Evolutionary conservation across 257 asterid genomes (phyloP).

Genomic region (Solanum paucissectum): DNA sequence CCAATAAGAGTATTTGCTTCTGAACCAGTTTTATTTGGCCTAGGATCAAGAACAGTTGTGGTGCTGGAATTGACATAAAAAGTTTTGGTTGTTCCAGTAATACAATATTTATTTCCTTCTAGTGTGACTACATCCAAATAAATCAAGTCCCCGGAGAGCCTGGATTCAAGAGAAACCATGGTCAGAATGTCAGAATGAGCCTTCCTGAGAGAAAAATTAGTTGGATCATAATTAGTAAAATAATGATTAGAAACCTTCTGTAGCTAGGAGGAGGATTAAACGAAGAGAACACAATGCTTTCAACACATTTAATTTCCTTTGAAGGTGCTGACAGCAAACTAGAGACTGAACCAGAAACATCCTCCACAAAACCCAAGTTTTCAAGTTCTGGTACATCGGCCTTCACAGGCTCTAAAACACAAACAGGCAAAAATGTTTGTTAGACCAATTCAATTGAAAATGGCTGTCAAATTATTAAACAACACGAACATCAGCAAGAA

Average conservation of each 20-base stretch:
- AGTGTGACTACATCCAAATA: conserved; percentile 82
- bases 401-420: conserved; percentile 51
- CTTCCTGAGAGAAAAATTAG: neutral
- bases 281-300: conserved; percentile 80
- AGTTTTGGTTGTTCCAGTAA: conserved; percentile 77
- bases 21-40: conserved; percentile 43
- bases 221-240: neutral
- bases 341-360: conserved; percentile 53
- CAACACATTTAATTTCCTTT: conserved; percentile 71
- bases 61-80: conserved; percentile 82
- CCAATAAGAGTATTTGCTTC: conserved; percentile 84
- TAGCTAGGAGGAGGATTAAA: conserved; percentile 95
- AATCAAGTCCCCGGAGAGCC: conserved; percentile 93
- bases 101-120: conserved; percentile 77
- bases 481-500: neutral
- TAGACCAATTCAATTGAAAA: neutral
- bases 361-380: conserved; percentile 62
- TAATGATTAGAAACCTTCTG: conserved; percentile 55
- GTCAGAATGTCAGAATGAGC: conserved; percentile 8
- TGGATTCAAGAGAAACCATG: conserved; percentile 25
- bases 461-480: neutral
- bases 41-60: conserved; percentile 64
- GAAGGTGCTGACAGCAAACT: conserved; percentile 56
- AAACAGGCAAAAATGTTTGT: conserved; percentile 13
- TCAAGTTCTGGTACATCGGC: conserved; percentile 75